Percentiles rank a stretch among this genome's conserved stretches.
Conservation (phyloP, 352 stramenopile genomes). For the Phytophthora brassicae region DNA sequence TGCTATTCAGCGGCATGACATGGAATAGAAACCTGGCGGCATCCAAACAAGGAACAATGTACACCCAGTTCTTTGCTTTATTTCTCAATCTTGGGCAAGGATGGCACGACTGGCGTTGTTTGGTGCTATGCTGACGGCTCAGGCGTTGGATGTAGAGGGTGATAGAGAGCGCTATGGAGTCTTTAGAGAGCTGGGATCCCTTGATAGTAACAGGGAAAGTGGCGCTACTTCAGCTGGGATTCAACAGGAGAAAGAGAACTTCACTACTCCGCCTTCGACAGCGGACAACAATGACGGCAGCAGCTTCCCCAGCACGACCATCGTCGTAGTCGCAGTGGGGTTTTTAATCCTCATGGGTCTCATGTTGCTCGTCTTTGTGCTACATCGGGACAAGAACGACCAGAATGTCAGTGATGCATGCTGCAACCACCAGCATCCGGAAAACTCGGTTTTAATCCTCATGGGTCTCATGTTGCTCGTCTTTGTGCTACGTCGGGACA, state of each 20-base stretch:
- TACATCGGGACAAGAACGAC: constrained; percentile 9
- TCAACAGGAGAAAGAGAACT: constrained; percentile 13
- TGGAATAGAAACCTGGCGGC: constrained; percentile 24
- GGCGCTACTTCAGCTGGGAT: constrained; percentile 7
- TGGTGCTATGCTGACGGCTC: neutral
- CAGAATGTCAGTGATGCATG: constrained; percentile 6
- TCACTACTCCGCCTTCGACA: constrained; percentile 5
- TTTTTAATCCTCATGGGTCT: constrained; percentile 14
- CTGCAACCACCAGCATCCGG: neutral
- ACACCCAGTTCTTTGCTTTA: constrained; percentile 1
- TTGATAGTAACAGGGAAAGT: neutral
- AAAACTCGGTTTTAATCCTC: no score
- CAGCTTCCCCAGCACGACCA: constrained; percentile 17
- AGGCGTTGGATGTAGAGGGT: constrained; percentile 7
- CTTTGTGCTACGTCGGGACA: constrained; percentile 13
- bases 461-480: constrained; percentile 23
- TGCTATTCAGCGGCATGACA: constrained; percentile 1
- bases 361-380: constrained; percentile 18
- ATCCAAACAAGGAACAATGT: neutral
- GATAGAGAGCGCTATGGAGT: neutral
- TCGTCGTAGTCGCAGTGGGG: constrained; percentile 24
- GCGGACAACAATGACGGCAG: neutral
- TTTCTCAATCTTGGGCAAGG: constrained; percentile 14
- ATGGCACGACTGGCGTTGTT: constrained; percentile 14
- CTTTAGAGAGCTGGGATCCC: constrained; percentile 1